Conservation (phyloP, 257 asterid species). For the Penstemon davidsonii region DNA sequence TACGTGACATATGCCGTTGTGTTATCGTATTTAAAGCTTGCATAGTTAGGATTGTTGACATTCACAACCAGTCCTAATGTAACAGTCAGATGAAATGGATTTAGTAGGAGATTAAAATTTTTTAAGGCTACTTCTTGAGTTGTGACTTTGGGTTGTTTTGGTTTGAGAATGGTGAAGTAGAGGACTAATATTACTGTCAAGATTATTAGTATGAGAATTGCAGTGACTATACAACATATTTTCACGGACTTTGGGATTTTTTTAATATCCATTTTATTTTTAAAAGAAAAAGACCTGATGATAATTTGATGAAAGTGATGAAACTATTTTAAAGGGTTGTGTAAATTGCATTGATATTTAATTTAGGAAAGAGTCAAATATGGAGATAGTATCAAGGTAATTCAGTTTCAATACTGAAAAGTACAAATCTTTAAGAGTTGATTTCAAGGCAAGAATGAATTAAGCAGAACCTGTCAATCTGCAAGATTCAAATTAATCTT, state of each 20-base stretch:
- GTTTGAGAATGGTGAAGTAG: conserved; percentile 46
- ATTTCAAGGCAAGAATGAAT: conserved; percentile 20
- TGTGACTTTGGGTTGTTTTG: conserved; percentile 50
- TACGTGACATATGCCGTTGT: conserved; percentile 42
- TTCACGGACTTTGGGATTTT: conserved; percentile 36
- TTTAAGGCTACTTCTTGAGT: conserved; percentile 42
- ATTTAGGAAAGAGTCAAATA: conserved; percentile 16
- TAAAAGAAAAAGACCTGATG: not conserved
- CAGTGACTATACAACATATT: conserved; percentile 41
- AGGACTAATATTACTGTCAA: conserved; percentile 27
- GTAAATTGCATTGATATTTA: not conserved
- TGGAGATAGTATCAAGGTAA: conserved; percentile 30
- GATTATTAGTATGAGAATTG: conserved; percentile 29
- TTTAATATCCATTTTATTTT: conserved; percentile 5
- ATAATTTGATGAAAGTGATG: conserved; percentile 5
- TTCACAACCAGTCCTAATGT: conserved; percentile 49
- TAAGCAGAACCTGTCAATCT: too few species aligned
- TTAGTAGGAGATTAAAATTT: not conserved
- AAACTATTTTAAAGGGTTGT: not conserved
- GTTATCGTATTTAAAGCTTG: conserved; percentile 45
- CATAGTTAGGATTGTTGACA: conserved; percentile 49
- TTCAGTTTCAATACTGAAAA: not conserved
- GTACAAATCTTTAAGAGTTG: conserved; percentile 6
- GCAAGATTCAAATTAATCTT: too few species aligned
- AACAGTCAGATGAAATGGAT: conserved; percentile 41